Base-by-base conservation (phyloP, 352 stramenopile species). In the Phytopythium kandeliae region DNA sequence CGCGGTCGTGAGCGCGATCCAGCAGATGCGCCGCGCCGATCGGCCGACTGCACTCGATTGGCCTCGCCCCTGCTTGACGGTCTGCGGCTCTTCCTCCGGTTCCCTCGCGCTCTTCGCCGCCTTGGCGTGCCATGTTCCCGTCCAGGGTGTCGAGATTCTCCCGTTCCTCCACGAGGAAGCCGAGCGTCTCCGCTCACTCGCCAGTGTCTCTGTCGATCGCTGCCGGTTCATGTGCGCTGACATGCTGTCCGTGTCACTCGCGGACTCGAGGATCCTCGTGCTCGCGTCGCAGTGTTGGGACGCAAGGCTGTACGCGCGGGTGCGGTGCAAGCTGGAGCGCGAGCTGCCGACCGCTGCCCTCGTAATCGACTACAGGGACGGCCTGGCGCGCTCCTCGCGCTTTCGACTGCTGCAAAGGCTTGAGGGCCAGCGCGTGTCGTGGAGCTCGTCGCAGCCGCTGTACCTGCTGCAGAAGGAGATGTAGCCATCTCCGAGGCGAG, bases 271-370 rank as follows among this genome's bases (percentile, higher is more conserved):
- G 2, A 35, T 85, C 13, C 37, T 87, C 17, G 46, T 87, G 16
- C 63, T 87, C 17, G 79, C 73, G 11, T 87, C 76, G 17, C 76
- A 85, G 26, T 87, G 76, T 48, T 87, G 76, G 76, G 73, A 85
- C 50, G 19, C 17, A 0, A 41, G 51, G 12, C 58, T 87, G 16
- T 68, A 76, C 43, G 50, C 41, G 2, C 55, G 57, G 2, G 48
- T 85, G 5, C 52, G 62, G 17, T 7, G 19, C 40, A 85, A 87
- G 48, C 63, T 85, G 15, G 66, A 68, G 41, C 45, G 36, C 1
- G 69, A 84, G 46, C 55, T 84, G n/a, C 53, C 43, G 3, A 4
- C 40, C 6, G 52, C 40, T 21, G 34, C 62, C 2, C 31, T 87
- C 19, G 71, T 85, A 1, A 50, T 87, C 22, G 75, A 87, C 52